These are phyloP conservation scores for Suhomyces xylopsoci DNA, from an alignment of 805 yeast species.

Conservation along the genomic window DNA sequence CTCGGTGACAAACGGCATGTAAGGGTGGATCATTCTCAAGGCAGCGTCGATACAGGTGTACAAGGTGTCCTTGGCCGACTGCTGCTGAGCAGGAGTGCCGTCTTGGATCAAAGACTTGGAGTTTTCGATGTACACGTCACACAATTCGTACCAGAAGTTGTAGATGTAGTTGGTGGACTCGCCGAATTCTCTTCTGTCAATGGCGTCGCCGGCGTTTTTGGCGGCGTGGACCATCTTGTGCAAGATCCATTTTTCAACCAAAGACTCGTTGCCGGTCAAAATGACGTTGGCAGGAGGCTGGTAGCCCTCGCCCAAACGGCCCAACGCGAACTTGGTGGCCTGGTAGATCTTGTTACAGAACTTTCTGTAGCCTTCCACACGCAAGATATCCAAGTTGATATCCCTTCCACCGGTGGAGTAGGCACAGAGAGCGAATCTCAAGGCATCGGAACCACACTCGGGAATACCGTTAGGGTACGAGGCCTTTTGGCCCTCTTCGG, in stretches of 20 bases:
- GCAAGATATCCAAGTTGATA: constrained; percentile 89
- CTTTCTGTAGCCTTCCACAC: constrained; percentile 98
- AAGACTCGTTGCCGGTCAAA: constrained; percentile 74
- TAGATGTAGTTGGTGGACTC: constrained; percentile 84
- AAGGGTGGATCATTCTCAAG: constrained; percentile 89
- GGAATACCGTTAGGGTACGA: constrained; percentile 97
- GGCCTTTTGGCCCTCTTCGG: constrained; percentile 80
- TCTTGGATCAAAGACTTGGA: constrained; percentile 89
- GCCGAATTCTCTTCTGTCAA: constrained; percentile 86
- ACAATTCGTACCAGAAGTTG: constrained; percentile 93
- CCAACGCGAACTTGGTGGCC: constrained; percentile 94
- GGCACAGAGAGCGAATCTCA: constrained; percentile 97
- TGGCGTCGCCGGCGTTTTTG: constrained; percentile 55
- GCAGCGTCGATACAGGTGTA: constrained; percentile 93
- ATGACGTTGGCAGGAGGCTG: constrained; percentile 67
- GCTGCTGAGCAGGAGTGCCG: constrained; percentile 80
- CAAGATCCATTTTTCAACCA: constrained; percentile 96
- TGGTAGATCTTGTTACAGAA: constrained; percentile 99
- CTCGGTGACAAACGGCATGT: constrained; percentile 96
- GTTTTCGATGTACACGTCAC: constrained; percentile 98
- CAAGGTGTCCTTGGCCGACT: constrained; percentile 90
- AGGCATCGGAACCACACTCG: constrained; percentile 98
- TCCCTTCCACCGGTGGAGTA: constrained; percentile 99
- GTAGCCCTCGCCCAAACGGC: constrained; percentile 88
- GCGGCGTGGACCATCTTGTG: constrained; percentile 76